Conservation (phyloP, 2,329 filamentous ascomycete species). For the Trichoderma arundinaceum region DNA sequence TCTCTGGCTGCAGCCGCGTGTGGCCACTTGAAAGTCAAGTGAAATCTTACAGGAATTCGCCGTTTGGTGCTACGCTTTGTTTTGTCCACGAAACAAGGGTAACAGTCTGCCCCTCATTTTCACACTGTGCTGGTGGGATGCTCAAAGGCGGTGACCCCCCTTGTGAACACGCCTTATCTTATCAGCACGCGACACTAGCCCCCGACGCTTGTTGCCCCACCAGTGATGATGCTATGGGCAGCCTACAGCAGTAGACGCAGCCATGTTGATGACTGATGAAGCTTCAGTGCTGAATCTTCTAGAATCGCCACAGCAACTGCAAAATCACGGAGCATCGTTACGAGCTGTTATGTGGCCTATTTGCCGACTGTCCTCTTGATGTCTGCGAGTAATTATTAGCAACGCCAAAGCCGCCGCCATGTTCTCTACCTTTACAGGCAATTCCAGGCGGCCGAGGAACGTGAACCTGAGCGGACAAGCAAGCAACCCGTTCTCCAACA, state of each 20-base stretch:
- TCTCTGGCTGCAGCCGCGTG: slow-evolving; percentile 3
- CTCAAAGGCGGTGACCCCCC: slow-evolving; percentile 29
- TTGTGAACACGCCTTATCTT: slow-evolving; percentile 30
- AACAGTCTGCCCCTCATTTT: slow-evolving; percentile 3
- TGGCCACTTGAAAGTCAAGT: not conserved
- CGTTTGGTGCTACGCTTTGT: not conserved
- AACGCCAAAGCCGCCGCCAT: slow-evolving; percentile 54
- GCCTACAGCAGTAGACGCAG: slow-evolving; percentile 12
- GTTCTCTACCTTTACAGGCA: slow-evolving; percentile 93
- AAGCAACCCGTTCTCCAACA: slow-evolving; percentile 77
- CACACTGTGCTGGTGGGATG: slow-evolving; percentile 29
- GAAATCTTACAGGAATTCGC: not conserved
- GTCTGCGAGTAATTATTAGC: slow-evolving; percentile 25
- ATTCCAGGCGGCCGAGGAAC: slow-evolving; percentile 81
- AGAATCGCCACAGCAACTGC: slow-evolving; percentile 26
- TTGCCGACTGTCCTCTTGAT: slow-evolving; percentile 4
- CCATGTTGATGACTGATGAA: slow-evolving; percentile 30
- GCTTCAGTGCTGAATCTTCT: slow-evolving; percentile 32
- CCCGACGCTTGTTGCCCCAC: slow-evolving; percentile 25
- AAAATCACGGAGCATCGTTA: not conserved
- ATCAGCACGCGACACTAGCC: slow-evolving; percentile 32
- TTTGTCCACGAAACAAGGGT: slow-evolving; percentile 13
- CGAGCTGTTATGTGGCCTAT: slow-evolving; percentile 16
- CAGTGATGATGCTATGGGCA: slow-evolving; percentile 32
- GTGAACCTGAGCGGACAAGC: slow-evolving; percentile 91